Percentiles rank a stretch among this genome's conserved stretches.
Conservation (phyloP, 305 asterid species). For the Fraxinus greggii region DNA sequence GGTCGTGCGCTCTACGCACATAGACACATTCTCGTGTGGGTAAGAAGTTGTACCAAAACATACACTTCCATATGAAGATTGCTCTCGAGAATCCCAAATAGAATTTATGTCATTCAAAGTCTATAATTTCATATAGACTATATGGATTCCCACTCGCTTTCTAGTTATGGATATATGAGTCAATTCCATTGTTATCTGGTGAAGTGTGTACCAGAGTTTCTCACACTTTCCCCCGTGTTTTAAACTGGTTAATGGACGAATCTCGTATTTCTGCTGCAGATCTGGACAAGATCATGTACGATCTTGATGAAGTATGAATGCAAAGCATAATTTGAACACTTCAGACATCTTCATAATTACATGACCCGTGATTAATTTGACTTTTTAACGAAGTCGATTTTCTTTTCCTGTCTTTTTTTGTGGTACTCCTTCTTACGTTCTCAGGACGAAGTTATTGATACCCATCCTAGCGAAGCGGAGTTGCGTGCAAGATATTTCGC, state of each 20-base stretch:
- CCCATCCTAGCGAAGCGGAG: not conserved
- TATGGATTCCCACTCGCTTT: not conserved
- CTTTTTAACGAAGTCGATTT: not conserved
- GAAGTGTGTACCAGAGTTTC: no score
- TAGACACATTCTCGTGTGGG: no score
- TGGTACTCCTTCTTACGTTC: not conserved
- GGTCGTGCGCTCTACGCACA: no score
- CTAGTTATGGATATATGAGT: not conserved
- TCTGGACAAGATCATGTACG: no score
- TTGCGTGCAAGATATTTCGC: not conserved
- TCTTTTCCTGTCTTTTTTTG: no score
- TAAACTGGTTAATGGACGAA: no score
- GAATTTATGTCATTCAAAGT: not conserved
- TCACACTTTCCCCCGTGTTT: no score
- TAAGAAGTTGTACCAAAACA: not conserved
- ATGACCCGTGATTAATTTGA: not conserved
- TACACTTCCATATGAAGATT: not conserved
- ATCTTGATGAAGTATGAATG: not conserved
- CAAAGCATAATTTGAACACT: no score
- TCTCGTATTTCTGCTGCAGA: no score
- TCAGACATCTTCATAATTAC: not conserved
- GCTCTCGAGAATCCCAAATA: not conserved
- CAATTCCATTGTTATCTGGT: no score
- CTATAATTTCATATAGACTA: not conserved
- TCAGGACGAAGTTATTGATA: not conserved